Conservation (phyloP, 164 flowering plant genomes). For the Houttuynia cordata region DNA sequence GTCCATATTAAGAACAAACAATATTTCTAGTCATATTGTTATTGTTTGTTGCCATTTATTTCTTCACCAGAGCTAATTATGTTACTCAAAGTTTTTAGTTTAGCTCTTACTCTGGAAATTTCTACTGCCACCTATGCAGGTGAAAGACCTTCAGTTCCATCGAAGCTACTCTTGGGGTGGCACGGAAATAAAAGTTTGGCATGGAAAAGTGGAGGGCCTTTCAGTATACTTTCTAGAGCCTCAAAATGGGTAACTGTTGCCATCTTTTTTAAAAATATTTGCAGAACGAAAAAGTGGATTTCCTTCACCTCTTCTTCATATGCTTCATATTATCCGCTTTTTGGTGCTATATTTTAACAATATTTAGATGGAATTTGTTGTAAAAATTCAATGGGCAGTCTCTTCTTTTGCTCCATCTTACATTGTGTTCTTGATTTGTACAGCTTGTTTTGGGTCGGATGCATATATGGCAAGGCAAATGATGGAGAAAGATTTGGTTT, state of each 20-base stretch:
- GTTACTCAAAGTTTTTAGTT: too few relatives aligned
- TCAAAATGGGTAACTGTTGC: conserved; percentile 65
- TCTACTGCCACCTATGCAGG: conserved; percentile 21
- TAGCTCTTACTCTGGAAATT: too few relatives aligned
- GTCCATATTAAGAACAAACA: too few relatives aligned
- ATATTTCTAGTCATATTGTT: too few relatives aligned
- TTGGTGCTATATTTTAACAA: not conserved
- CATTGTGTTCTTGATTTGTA: conserved; percentile 3
- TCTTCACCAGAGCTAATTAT: too few relatives aligned
- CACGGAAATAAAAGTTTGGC: conserved; percentile 90
- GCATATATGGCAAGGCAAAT: conserved; percentile 76
- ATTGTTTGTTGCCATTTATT: too few relatives aligned
- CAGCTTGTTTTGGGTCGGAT: conserved; percentile 65
- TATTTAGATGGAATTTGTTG: too few relatives aligned
- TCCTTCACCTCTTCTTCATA: too few relatives aligned
- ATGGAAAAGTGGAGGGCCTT: conserved; percentile 88
- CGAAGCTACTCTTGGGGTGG: conserved; percentile 71
- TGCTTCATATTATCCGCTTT: not conserved
- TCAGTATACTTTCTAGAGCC: conserved; percentile 93
- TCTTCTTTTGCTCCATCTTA: not conserved
- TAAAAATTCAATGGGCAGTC: not conserved
- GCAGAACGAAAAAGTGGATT: too few relatives aligned
- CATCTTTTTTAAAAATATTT: too few relatives aligned
- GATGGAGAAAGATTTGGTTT: conserved; percentile 89
- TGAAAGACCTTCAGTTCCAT: conserved; percentile 53